Base-by-base conservation (phyloP, 495 filamentous ascomycete genomes). In the Hyaloscypha variabilis region DNA sequence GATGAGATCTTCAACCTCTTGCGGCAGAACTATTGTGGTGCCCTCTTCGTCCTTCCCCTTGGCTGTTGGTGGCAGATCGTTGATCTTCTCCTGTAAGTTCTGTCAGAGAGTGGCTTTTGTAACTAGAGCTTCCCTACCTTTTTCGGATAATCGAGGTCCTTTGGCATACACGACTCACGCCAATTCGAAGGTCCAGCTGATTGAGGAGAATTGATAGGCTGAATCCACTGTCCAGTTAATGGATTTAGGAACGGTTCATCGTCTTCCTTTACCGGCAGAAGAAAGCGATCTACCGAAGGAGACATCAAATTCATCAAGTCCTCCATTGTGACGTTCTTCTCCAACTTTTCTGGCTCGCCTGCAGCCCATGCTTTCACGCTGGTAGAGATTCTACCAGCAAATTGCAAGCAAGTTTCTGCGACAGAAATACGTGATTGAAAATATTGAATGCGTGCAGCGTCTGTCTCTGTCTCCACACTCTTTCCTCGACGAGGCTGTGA, bases 401-500 rank as follows among this genome's bases (percentile, higher is more conserved):
- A 26, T 8, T 17, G 24, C 31, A 64, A 24, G 34, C 51, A 64
- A 42, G 34, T 23, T 31, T 57, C 28, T n/a, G 50, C 39, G 6
- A n/a, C 28, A 23, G 4, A 25, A 23, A 26, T 34, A 14, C 60
- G 46, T 2, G 25, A 0, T 10, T 36, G 60, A 36, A 62, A 62
- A 62, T 62, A 62, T 50, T 55, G 10, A 3, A 23, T 26, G 23
- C 42, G 49, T 4, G 60, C 60, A 19, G 36, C 6, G 26, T 62
- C 60, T 25, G 28, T 31, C 14, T 23, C 25, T 13, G 60, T 53
- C 29, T 62, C 49, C 3, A 54, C 5, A 36, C 29, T 26, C 52
- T 64, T 64, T 25, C 62, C 62, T 30, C 30, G 62, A 57, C 51
- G 36, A 64, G 51, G 62, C 62, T 64, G 62, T 6, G 62, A 42